Evolutionary conservation across 345 rosid genomes (phyloP), one percentile per base, ranked within the genome.

Genomic region (Aquilaria sinensis): DNA sequence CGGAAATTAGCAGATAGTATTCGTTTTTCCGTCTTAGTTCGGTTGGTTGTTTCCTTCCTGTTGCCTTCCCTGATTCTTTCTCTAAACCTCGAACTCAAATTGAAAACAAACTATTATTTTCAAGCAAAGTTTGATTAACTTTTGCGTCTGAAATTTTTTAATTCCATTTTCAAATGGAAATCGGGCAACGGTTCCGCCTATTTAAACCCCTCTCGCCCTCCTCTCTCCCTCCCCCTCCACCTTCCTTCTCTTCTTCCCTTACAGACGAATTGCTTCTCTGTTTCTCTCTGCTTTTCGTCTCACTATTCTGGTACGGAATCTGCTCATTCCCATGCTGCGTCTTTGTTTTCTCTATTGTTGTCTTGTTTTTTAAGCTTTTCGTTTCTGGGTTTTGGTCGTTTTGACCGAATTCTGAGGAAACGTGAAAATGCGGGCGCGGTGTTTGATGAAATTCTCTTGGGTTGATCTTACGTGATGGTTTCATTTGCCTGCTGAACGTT

Each of bases 221-320:
- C 10, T 3, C 31, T 37, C 43, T 58, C 66, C 70, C 71, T 75
- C 81, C 78, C 79, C 81, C 75, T 64, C 56, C 29, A 7, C 60
- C 60, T 50, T 13, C 62, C 69, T 57, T 58, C 31, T 10, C 50
- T 34, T 47, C 62, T 45, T 58, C 57, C 12, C 48, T 37, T n/a
- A 10, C 37, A 7, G 34, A 61, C 58, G 34, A 5, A 12, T 31
- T 31, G 23, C 53, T 2, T n/a, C 52, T 57, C 45, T 14, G 32
- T 51, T 33, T 57, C 50, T 57, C 62, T 64, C 45, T 56, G 47
- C 34, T 31, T 15, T 15, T 37, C 12, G 51, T 69, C 63, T 46
- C 63, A 13, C 31, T 51, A 57, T 12, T 31, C 60, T 9, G 81
- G 76, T 79, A 73, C 58, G 79, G 31, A 45, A 16, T 53, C 31